Evolutionary conservation across 768 basidiomycete genomes (phyloP).

Genomic region (Suillus tomentosus): DNA sequence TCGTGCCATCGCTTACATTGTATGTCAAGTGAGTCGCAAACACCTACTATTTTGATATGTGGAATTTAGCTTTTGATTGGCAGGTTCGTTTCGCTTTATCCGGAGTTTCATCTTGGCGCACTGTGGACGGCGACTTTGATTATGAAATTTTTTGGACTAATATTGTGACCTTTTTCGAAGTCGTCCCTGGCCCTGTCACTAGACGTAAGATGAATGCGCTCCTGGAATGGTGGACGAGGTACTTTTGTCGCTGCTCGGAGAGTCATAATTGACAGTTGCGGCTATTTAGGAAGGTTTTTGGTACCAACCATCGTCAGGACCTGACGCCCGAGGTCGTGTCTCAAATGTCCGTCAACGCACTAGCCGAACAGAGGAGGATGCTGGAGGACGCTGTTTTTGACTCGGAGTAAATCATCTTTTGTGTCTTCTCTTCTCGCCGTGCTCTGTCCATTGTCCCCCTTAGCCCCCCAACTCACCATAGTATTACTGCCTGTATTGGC

Average conservation of each 20-base stretch:
- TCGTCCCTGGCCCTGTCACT: background rate
- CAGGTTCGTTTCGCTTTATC: constrained; percentile 23
- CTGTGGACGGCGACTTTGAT: constrained; percentile 13
- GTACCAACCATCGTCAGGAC: background rate
- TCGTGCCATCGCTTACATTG: constrained; percentile 26
- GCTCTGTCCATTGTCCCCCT: too few relatives aligned
- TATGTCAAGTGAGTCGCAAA: constrained; percentile 21
- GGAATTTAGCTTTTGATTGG: background rate
- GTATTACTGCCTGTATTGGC: background rate
- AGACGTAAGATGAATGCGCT: background rate
- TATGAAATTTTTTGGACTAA: constrained; percentile 18
- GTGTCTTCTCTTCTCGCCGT: too few relatives aligned
- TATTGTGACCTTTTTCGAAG: constrained; percentile 21
- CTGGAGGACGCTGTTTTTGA: background rate
- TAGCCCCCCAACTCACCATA: too few relatives aligned
- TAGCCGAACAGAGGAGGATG: background rate
- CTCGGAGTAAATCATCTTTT: background rate
- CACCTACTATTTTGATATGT: too few relatives aligned
- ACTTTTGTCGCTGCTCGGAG: background rate
- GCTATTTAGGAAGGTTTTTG: background rate
- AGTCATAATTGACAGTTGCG: background rate
- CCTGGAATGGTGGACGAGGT: constrained; percentile 20
- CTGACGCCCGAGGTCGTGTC: background rate
- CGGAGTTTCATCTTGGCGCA: constrained; percentile 9
- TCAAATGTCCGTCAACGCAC: background rate